A percentile compares a stretch with the other conserved stretches of the same genome.
Evolutionary conservation across 164 flowering plant genomes (phyloP).

Genomic region (Aristolochia fimbriata): DNA sequence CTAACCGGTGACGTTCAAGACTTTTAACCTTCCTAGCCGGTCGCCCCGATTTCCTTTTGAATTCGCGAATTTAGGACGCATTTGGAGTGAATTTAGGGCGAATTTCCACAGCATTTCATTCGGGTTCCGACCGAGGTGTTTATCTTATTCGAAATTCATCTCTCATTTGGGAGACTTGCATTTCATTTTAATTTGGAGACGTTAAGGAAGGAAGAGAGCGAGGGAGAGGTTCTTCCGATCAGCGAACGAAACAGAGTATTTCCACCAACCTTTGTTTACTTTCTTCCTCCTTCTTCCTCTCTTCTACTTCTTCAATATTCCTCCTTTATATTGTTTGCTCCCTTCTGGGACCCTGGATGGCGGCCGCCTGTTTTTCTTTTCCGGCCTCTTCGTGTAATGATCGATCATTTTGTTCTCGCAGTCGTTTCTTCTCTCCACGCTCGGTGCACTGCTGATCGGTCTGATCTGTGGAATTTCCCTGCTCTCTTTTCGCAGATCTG

Average conservation of each 20-base stretch:
- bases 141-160: neutral
- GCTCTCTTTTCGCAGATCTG: slow-evolving; percentile 5
- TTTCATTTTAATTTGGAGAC: slow-evolving; percentile 19
- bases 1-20: neutral
- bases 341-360: neutral
- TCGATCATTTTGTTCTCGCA: neutral
- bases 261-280: neutral
- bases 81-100: slow-evolving; percentile 31
- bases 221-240: slow-evolving; percentile 2
- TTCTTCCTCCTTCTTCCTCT: neutral
- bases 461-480: neutral
- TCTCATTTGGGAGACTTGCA: slow-evolving; percentile 4
- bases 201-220: slow-evolving; percentile 3
- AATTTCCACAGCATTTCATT: slow-evolving; percentile 18
- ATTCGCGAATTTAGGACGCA: slow-evolving; percentile 20
- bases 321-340: neutral
- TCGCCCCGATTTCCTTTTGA: slow-evolving; percentile 1
- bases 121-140: no score
- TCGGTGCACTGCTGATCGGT: no score
- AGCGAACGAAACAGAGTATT: slow-evolving; percentile 6
- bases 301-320: no score
- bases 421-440: neutral
- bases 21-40: slow-evolving; percentile 20
- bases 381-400: slow-evolving; percentile 4
- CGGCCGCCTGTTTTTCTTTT: neutral